Base-by-base conservation (phyloP, 257 asterid species). In the Solanum bukasovii region DNA sequence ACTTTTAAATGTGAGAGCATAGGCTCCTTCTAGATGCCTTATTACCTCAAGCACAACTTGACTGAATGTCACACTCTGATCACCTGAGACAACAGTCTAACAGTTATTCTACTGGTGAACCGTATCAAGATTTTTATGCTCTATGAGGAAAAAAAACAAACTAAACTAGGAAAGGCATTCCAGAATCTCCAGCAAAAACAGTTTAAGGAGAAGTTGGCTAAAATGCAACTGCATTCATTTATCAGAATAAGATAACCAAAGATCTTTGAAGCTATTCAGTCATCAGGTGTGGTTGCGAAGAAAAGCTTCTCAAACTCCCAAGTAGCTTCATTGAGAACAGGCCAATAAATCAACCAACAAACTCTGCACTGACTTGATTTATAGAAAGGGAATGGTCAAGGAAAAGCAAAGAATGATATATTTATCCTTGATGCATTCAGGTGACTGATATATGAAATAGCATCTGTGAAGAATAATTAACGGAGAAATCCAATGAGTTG, bases 11-110 rank as follows among this genome's bases (percentile, higher is more conserved):
- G 96, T 93, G 82, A 97, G 99, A 78, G 99, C 99, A 94, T 97
- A 97, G 88, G 99, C 99, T 92, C 99, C 99, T 93, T 97, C 99
- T 83, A 97, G 93, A 88, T 97, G 99, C 90, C 99, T 91, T 96
- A 96, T 95, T 84, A 97, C 99, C 94, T 97, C 99, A 70, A 95
- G 96, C 90, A 97, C 99, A 90, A 97, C 97, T 94, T 96, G 96
- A 92, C 97, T 95, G 90, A 97, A 97, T 85, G 98, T 92, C 91
- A 96, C 95, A 52, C 92, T 92, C 90, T 92, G 92, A 89, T 89
- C 99, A 91, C 96, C 99, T 97, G 90, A 83, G 88, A 84, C 75
- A 67, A 49, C 42, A 87, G 29, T 87, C 27, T 81, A 46, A 46
- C 70, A 6, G n/a, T 86, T 86, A 72, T 49, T 86, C 68, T 46